Evolutionary conservation across 164 flowering plant species (phyloP), one percentile per base, ranked within the genome.

Genomic region (Chloranthus sessilifolius): DNA sequence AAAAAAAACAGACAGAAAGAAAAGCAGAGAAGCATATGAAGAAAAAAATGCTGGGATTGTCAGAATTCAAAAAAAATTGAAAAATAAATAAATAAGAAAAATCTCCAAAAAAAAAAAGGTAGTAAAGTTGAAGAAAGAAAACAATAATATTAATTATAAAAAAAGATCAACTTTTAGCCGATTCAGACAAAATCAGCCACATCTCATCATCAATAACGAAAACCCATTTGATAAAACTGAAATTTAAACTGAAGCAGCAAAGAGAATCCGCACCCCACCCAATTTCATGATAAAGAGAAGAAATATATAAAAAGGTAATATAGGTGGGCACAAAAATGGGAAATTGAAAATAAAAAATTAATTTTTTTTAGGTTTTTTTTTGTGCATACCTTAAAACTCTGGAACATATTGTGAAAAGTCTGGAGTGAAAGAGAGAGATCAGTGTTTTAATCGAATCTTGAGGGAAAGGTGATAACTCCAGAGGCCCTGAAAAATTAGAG

Each of bases 381-480:
- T 20, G 35, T 11, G 36, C 64, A 50, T 64, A 78, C 83, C 88
- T 78, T 61, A 71, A 66, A 67, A 64, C 76, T 67, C 72, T 55
- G 74, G 56, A 55, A 53, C 70, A 72, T 69, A 65, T 57, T 61
- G 42, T 25, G 43, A 46, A 31, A 16, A 55, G 53, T 5, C 20
- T 11, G 6, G 50, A 19, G 33, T 5, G n/a, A 20, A 25, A n/a
- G 15, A 47, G 39, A 47, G 61, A 58, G 69, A 63, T 59, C 73
- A 67, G 41, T 70, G 77, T 67, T 63, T 70, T 41, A 67, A 71
- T 71, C 73, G 69, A 75, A 68, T 72, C 74, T 66, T 52, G 48
- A 30, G 49, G 15, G 19, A 4, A 47, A 9, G 15, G 60, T 56
- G 37, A 25, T 48, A 25, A n/a, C n/a, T n/a, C n/a, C n/a, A 49